Base-by-base conservation (phyloP, 176 grass and related monocot genomes). In the Thalia dealbata region DNA sequence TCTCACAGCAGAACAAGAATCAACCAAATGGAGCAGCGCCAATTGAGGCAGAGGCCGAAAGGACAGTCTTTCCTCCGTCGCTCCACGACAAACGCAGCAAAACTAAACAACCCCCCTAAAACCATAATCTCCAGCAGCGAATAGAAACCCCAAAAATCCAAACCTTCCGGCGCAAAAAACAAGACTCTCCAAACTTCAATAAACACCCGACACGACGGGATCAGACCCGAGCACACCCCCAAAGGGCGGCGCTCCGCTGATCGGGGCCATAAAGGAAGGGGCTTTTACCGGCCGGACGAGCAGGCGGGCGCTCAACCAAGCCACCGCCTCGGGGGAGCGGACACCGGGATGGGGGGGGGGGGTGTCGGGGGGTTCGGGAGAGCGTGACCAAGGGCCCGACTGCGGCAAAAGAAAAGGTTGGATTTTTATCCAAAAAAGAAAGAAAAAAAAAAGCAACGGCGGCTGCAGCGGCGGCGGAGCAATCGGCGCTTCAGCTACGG, bases 401-500 rank as follows among this genome's bases (percentile, higher is more conserved):
- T 62, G 55, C 61, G 73, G 54, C 52, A 70, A 45, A 78, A 70
- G 48, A 14, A 69, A 78, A 70, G 48, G 27, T 28, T 68, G 75
- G 69, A 65, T 45, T 73, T 83, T 83, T n/a, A 51, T 75, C 44
- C 44, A 73, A 73, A 73, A 73, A 71, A 52, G 74, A n/a, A n/a
- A n/a, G n/a, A n/a, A n/a, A n/a, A n/a, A n/a, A n/a, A 73, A 73
- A 71, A 52, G 74, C 68, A 83, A 44, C 38, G 27, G 23, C 45
- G 45, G 45, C 45, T 48, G 32, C 32, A 48, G 45, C 11, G 11
- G 45, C 11, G 54, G 27, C 42, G 19, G 29, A 52, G 65, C 69
- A 74, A 58, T 61, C 42, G 64, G 48, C 43, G 28, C 45, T 64
- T 73, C 72, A 21, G 16, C 55, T 67, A 46, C 46, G 27, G 46